These are phyloP conservation scores for Fraxinus pennsylvanica DNA, from an alignment of 257 asterid genomes.

Conservation along the genomic window DNA sequence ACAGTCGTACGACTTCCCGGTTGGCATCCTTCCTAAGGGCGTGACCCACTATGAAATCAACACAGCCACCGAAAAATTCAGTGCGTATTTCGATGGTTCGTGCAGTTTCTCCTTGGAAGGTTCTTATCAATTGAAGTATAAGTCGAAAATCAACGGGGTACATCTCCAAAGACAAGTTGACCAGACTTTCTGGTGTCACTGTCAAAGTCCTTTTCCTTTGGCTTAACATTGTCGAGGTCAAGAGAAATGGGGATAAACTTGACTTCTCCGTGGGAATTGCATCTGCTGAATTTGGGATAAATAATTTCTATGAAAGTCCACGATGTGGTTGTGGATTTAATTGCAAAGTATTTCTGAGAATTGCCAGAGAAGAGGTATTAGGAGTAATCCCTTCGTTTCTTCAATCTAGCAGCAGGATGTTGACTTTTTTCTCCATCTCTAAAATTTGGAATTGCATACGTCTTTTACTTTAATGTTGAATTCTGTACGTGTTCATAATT, in stretches of 20 bases:
- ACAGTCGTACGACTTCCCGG: constrained; percentile 62
- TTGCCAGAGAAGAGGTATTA: not conserved
- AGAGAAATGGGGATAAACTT: constrained; percentile 36
- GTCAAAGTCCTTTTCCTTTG: constrained; percentile 65
- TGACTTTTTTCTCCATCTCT: not conserved
- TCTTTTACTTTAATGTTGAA: not conserved
- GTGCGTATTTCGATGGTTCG: constrained; percentile 41
- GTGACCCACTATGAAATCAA: constrained; percentile 63
- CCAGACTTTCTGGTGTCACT: constrained; percentile 59
- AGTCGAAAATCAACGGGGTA: constrained; percentile 62
- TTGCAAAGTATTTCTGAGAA: not conserved
- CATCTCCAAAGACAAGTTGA: constrained; percentile 41
- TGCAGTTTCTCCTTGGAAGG: constrained; percentile 63
- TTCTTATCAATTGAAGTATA: constrained; percentile 65
- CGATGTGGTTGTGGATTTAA: constrained; percentile 82
- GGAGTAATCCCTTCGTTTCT: not conserved
- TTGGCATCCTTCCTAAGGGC: constrained; percentile 77
- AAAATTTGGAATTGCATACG: not conserved
- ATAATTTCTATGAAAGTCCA: constrained; percentile 64
- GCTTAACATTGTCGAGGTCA: constrained; percentile 62
- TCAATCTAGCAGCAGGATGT: constrained; percentile 13
- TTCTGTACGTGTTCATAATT: not conserved
- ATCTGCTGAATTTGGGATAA: constrained; percentile 59
- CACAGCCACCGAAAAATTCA: constrained; percentile 61
- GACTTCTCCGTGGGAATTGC: constrained; percentile 68